These are phyloP conservation scores for Artemisia argyi DNA, from an alignment of 129 eudicot genomes.

Conservation along the genomic window DNA sequence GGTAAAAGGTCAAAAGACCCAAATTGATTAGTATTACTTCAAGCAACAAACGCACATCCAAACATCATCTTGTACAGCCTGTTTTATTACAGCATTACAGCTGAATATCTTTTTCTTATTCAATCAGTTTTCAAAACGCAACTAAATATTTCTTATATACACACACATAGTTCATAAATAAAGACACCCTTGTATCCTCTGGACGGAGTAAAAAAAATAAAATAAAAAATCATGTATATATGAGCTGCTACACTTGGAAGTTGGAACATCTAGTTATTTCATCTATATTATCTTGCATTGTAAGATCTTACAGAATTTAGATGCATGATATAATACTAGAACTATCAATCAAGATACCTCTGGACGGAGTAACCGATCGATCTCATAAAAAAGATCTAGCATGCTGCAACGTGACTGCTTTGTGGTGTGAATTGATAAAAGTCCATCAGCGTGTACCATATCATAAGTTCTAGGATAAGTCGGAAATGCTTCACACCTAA, in stretches of 20 bases:
- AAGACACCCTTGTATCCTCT: neutral
- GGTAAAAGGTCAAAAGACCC: too few species aligned
- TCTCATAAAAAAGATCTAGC: slow-evolving; percentile 73
- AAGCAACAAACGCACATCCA: too few species aligned
- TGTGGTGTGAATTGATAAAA: slow-evolving; percentile 63
- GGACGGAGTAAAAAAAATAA: too few species aligned
- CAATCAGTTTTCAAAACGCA: neutral
- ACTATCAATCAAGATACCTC: slow-evolving; percentile 55
- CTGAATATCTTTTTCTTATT: neutral
- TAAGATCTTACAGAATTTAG: neutral
- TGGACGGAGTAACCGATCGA: slow-evolving; percentile 93
- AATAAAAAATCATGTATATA: too few species aligned
- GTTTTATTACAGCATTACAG: neutral
- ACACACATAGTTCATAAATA: neutral
- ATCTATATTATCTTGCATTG: neutral
- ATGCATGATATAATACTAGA: neutral
- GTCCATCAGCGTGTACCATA: slow-evolving; percentile 94
- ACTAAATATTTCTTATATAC: neutral
- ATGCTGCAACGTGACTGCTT: slow-evolving; percentile 69
- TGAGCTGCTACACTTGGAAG: too few species aligned
- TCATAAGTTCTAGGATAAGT: slow-evolving; percentile 94
- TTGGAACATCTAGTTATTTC: slow-evolving; percentile 2
- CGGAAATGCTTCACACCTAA: slow-evolving; percentile 98
- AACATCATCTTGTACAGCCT: too few species aligned
- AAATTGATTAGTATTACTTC: too few species aligned